Percentiles rank a stretch among this genome's conserved stretches.
These are phyloP conservation scores for Gaertneriomyces sp. DNA, from an alignment of 192 early-diverging fungal genomes.

Conservation along the genomic window DNA sequence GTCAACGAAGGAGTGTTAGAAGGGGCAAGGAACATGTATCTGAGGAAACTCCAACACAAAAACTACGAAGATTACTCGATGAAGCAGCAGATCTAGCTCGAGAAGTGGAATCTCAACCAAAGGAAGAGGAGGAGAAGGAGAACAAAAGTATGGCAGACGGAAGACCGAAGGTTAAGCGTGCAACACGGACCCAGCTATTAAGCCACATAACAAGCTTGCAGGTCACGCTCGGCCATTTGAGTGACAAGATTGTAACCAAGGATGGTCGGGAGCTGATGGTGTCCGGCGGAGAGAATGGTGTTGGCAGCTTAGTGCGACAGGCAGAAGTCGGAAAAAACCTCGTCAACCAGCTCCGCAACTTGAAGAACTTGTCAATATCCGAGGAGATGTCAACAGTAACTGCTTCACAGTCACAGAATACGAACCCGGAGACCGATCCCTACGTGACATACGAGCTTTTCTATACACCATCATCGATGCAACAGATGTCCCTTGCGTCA, in stretches of 20 bases:
- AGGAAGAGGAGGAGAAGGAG: conserved; percentile 7
- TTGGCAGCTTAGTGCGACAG: conserved; percentile 17
- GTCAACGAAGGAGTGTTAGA: conserved; percentile 49
- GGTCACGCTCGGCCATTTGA: neutral
- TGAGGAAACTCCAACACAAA: conserved; percentile 71
- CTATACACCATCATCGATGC: conserved; percentile 63
- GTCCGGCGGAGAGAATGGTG: too few relatives aligned
- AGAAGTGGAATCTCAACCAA: conserved; percentile 42
- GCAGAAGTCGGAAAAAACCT: conserved; percentile 22
- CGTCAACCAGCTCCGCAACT: conserved; percentile 23
- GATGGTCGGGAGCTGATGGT: too few relatives aligned
- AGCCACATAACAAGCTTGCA: neutral
- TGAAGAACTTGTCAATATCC: conserved; percentile 7
- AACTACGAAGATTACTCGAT: conserved; percentile 70
- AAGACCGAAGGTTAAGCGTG: neutral
- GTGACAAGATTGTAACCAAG: too few relatives aligned
- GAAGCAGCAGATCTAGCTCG: conserved; percentile 78
- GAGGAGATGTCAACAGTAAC: conserved; percentile 6
- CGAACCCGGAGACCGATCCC: neutral
- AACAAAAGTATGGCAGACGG: neutral
- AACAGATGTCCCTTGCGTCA: conserved; percentile 52
- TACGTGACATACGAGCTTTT: conserved; percentile 68
- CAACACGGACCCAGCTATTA: neutral
- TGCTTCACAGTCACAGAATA: too few relatives aligned
- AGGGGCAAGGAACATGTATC: conserved; percentile 29